A percentile compares a stretch with the other conserved stretches of the same genome.
phyloP scores from a whole-genome alignment of 202 grass and related monocot species.

The Schoenoplectus tabernaemontani region DNA sequence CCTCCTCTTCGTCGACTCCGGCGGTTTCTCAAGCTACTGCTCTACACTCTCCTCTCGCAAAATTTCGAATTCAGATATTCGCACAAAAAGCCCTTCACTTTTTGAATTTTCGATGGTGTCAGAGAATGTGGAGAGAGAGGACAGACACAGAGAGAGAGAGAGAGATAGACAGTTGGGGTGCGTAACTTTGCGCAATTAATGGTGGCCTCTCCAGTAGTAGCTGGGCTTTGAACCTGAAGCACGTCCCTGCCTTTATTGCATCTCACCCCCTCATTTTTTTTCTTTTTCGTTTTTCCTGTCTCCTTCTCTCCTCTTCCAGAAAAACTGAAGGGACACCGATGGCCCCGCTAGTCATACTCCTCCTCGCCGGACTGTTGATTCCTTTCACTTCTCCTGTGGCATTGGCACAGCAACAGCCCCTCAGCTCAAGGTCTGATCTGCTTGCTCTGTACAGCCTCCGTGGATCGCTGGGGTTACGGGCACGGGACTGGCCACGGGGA shows the following conservation, averaged over 20 bases:
- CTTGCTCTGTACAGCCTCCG: conserved; percentile 64
- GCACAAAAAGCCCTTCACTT: neutral
- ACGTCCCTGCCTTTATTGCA: conserved; percentile 39
- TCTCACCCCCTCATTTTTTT: conserved; percentile 56
- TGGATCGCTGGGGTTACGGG: conserved; percentile 69
- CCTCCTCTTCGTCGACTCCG: conserved; percentile 34
- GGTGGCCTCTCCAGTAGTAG: conserved; percentile 33
- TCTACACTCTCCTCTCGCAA: neutral
- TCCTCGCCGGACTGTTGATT: conserved; percentile 15
- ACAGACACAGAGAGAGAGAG: neutral
- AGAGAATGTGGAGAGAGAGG: conserved; percentile 9
- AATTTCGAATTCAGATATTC: conserved; percentile 1
- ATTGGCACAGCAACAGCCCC: conserved; percentile 22
- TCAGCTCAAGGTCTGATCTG: conserved; percentile 61
- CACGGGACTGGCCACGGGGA: conserved; percentile 72
- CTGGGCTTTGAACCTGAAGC: conserved; percentile 18
- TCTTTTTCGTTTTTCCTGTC: neutral
- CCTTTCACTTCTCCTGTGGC: conserved; percentile 23
- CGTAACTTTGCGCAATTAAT: conserved; percentile 58
- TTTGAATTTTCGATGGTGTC: conserved; percentile 25
- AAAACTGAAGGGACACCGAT: conserved; percentile 3
- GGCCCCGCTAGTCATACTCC: conserved; percentile 18
- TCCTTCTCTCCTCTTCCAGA: neutral
- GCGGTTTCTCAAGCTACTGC: neutral
- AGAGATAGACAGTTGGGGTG: conserved; percentile 45